These are phyloP conservation scores for Cladosporium cucumerinum DNA, from an alignment of 2,329 filamentous ascomycete species.

Conservation along the genomic window DNA sequence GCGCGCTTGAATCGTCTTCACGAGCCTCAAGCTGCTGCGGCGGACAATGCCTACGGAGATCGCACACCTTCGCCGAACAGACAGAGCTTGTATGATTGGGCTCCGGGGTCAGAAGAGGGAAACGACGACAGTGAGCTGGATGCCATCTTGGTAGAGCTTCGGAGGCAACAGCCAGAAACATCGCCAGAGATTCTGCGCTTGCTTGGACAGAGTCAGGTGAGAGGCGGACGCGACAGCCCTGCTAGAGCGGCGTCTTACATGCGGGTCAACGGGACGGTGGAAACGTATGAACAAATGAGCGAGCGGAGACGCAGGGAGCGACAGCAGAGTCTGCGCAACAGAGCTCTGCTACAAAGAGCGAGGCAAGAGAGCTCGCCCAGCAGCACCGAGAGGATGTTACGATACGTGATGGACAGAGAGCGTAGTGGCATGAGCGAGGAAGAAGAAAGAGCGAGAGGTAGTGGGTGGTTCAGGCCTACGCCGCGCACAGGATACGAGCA, in stretches of 20 bases:
- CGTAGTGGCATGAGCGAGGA: conserved; percentile 33
- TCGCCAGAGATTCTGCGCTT: conserved; percentile 38
- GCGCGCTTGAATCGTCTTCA: conserved; percentile 44
- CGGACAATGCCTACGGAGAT: conserved; percentile 48
- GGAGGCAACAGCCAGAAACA: conserved; percentile 35
- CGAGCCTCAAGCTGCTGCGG: conserved; percentile 31
- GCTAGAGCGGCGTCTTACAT: conserved; percentile 23
- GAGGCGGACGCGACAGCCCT: conserved; percentile 27
- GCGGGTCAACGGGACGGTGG: conserved; percentile 20
- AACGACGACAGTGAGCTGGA: conserved; percentile 39
- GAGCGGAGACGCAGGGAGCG: conserved; percentile 30
- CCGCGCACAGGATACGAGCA: conserved; percentile 15
- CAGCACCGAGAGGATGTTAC: conserved; percentile 38
- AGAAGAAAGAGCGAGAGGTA: conserved; percentile 34
- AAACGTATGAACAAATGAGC: conserved; percentile 27
- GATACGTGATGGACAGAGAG: conserved; percentile 42
- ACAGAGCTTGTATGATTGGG: conserved; percentile 60
- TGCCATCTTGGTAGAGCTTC: conserved; percentile 40
- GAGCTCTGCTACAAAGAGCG: conserved; percentile 33
- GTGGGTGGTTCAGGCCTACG: conserved; percentile 31
- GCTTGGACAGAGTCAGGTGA: conserved; percentile 37
- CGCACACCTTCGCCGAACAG: conserved; percentile 48
- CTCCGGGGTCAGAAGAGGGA: conserved; percentile 38
- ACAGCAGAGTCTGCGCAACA: conserved; percentile 32
- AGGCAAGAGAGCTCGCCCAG: conserved; percentile 32